These are phyloP conservation scores for Saccharomyces mikatae DNA, from an alignment of 805 yeast species.

Conservation along the genomic window DNA sequence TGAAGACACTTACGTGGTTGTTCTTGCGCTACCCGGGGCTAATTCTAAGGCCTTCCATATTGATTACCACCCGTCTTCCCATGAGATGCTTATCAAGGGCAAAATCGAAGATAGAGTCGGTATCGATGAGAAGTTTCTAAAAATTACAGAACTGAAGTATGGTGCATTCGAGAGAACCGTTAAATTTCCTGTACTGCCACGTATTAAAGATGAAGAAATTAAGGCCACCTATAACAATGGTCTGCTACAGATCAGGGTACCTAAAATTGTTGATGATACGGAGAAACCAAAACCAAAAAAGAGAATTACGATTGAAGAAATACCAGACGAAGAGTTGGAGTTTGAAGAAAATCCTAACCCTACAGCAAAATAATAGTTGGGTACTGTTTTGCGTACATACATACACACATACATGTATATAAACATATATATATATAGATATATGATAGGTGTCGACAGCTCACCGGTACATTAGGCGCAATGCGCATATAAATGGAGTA, in stretches of 20 bases:
- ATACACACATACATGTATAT: background rate
- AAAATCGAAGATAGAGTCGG: slow-evolving; percentile 34
- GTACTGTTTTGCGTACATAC: slow-evolving; percentile 21
- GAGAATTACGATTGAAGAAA: slow-evolving; percentile 40
- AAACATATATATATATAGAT: background rate
- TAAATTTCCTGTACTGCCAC: slow-evolving; percentile 47
- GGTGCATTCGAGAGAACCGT: slow-evolving; percentile 52
- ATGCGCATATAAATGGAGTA: background rate
- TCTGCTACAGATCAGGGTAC: slow-evolving; percentile 43
- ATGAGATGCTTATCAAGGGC: slow-evolving; percentile 47
- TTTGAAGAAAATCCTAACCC: slow-evolving; percentile 43
- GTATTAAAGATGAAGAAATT: slow-evolving; percentile 45
- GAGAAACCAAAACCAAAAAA: slow-evolving; percentile 35
- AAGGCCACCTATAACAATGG: slow-evolving; percentile 49
- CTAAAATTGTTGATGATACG: slow-evolving; percentile 34
- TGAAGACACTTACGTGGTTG: slow-evolving; percentile 38
- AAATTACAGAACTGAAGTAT: slow-evolving; percentile 45
- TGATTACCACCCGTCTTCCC: slow-evolving; percentile 51
- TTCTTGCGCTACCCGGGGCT: slow-evolving; percentile 54
- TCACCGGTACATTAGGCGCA: background rate
- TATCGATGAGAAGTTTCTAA: slow-evolving; percentile 34
- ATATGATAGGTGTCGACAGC: background rate
- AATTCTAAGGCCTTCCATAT: slow-evolving; percentile 43
- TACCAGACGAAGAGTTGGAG: slow-evolving; percentile 41
- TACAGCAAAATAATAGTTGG: slow-evolving; percentile 38